These are phyloP conservation scores for Ophiognomonia clavigignenti-juglandacearum DNA, from an alignment of 2,329 filamentous ascomycete genomes.

Conservation along the genomic window DNA sequence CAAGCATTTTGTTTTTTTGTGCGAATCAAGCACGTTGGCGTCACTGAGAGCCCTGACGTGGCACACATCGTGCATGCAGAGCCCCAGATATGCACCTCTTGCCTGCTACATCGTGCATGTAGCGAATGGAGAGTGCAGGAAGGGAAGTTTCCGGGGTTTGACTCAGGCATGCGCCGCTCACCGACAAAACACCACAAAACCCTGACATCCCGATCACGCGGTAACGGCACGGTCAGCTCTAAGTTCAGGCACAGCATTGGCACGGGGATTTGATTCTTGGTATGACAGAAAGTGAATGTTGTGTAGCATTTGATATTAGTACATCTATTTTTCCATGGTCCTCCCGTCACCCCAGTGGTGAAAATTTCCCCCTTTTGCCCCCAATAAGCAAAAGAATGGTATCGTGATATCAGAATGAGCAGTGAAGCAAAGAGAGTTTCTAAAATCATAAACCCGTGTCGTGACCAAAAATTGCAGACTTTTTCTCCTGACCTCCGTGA, in stretches of 20 bases:
- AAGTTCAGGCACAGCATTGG: background rate
- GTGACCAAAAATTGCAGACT: constrained; percentile 6
- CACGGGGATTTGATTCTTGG: background rate
- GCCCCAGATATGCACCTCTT: background rate
- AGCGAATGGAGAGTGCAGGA: constrained; percentile 1
- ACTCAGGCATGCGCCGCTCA: constrained; percentile 4
- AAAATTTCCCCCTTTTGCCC: constrained; percentile 10
- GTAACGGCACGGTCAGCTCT: background rate
- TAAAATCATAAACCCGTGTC: constrained; percentile 8
- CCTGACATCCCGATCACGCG: background rate
- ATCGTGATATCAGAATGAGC: constrained; percentile 8
- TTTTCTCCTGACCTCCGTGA: constrained; percentile 7
- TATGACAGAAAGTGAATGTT: background rate
- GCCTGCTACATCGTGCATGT: background rate
- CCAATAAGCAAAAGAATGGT: constrained; percentile 9
- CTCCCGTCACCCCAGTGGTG: constrained; percentile 8
- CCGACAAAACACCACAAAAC: constrained; percentile 8
- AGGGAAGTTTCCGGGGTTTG: background rate
- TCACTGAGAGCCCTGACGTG: background rate
- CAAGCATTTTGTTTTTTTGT: background rate
- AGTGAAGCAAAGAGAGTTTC: background rate
- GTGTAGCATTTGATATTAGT: constrained; percentile 7
- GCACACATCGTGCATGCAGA: constrained; percentile 3
- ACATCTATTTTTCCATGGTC: constrained; percentile 11
- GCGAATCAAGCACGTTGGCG: background rate